phyloP scores from a whole-genome alignment of 768 basidiomycete genomes.

The Naganishia kalamii region DNA sequence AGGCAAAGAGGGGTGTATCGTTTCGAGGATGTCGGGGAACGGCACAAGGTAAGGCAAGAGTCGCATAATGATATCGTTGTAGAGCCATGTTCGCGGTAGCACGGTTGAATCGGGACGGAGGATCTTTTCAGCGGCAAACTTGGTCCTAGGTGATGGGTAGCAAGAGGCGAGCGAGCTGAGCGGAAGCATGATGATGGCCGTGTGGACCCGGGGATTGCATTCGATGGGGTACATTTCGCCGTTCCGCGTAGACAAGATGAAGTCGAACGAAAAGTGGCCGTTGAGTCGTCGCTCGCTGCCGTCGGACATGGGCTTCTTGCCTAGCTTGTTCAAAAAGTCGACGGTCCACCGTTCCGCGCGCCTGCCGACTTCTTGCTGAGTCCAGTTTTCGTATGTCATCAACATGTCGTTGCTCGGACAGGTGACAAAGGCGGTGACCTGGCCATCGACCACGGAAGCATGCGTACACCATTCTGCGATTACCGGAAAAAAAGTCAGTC shows the following conservation, averaged over 20 bases:
- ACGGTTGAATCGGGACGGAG: slow-evolving; percentile 27
- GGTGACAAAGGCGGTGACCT: slow-evolving; percentile 43
- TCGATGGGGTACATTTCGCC: slow-evolving; percentile 44
- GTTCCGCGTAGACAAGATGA: slow-evolving; percentile 41
- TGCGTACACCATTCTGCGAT: slow-evolving; percentile 45
- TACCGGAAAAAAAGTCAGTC: neutral
- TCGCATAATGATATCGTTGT: slow-evolving; percentile 40
- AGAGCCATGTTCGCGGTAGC: slow-evolving; percentile 37
- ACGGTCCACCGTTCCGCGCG: slow-evolving; percentile 42
- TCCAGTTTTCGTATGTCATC: slow-evolving; percentile 46
- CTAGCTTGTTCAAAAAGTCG: slow-evolving; percentile 32
- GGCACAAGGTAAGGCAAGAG: slow-evolving; percentile 34
- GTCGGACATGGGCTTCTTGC: slow-evolving; percentile 27
- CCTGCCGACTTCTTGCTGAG: slow-evolving; percentile 29
- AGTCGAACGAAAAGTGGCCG: slow-evolving; percentile 46
- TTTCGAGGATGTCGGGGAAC: slow-evolving; percentile 18
- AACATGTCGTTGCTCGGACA: slow-evolving; percentile 47
- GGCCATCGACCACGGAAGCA: slow-evolving; percentile 41
- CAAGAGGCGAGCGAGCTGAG: slow-evolving; percentile 29
- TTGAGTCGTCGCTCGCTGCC: slow-evolving; percentile 31
- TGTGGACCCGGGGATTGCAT: slow-evolving; percentile 46
- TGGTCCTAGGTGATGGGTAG: slow-evolving; percentile 20
- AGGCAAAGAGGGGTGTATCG: slow-evolving; percentile 36
- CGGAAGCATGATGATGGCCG: slow-evolving; percentile 42
- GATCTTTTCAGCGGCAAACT: slow-evolving; percentile 1